phyloP scores from a whole-genome alignment of 495 filamentous ascomycete genomes.

The Platismatia glauca region DNA sequence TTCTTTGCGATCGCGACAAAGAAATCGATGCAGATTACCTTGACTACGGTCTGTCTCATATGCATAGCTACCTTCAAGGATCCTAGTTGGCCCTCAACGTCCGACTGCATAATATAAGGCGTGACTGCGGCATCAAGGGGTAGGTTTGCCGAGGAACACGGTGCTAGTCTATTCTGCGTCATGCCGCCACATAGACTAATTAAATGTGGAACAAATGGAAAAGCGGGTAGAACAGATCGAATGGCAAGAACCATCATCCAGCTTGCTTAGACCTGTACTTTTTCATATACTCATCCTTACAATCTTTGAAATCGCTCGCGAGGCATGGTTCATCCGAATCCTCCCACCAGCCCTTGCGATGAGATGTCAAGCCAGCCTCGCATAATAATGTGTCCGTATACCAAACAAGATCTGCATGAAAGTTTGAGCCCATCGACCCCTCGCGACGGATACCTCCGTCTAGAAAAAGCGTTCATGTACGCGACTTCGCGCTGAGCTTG shows the following conservation, averaged over 20 bases:
- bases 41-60: not conserved
- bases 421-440: conserved; percentile 32
- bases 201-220: not conserved
- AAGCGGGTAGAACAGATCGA: not conserved
- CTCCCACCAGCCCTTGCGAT: conserved; percentile 26
- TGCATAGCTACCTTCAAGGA: not conserved
- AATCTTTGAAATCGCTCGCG: conserved; percentile 24
- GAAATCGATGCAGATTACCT: no score
- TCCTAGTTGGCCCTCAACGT: not conserved
- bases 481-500: conserved; percentile 30
- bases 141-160: not conserved
- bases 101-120: not conserved
- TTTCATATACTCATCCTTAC: conserved; percentile 26
- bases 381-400: conserved; percentile 30
- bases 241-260: not conserved
- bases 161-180: not conserved
- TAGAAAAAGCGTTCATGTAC: conserved; percentile 29
- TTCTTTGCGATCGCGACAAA: no score
- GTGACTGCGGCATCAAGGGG: no score
- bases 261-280: conserved; percentile 10
- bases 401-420: conserved; percentile 30
- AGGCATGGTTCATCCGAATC: conserved; percentile 21
- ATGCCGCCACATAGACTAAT: not conserved
- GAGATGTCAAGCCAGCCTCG: conserved; percentile 29
- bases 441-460: conserved; percentile 31